Percentiles rank a stretch among this genome's conserved stretches.
Conservation (phyloP, 1,284 basidiomycete genomes). For the Trametes versicolor region DNA sequence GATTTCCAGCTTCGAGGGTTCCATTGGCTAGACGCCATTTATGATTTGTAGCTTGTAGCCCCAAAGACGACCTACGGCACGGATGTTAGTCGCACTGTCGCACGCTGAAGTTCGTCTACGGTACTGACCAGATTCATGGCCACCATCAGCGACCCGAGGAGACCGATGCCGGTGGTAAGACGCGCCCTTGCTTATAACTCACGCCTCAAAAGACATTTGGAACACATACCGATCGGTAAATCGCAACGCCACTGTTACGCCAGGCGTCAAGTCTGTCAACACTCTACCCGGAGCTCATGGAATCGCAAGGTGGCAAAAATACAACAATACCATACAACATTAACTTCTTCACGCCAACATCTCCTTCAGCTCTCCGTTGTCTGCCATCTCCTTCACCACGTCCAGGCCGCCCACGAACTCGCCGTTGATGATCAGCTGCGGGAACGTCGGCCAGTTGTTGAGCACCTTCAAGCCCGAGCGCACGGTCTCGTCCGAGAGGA, state of each 20-base stretch:
- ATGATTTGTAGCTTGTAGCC: too few species aligned
- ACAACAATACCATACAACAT: conserved; percentile 16
- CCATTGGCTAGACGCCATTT: too few species aligned
- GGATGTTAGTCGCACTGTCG: too few species aligned
- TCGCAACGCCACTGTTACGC: neutral
- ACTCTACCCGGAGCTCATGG: conserved; percentile 1
- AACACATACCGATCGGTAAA: neutral
- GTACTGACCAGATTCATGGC: too few species aligned
- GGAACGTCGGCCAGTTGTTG: conserved; percentile 77
- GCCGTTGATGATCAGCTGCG: conserved; percentile 72
- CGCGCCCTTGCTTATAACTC: neutral
- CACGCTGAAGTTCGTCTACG: too few species aligned
- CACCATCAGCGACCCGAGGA: too few species aligned
- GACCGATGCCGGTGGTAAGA: neutral
- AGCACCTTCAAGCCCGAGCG: conserved; percentile 71
- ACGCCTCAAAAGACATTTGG: neutral
- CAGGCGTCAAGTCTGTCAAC: neutral
- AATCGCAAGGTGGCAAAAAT: conserved; percentile 8
- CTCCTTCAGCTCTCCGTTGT: conserved; percentile 55
- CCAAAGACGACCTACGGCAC: too few species aligned
- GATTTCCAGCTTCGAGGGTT: too few species aligned
- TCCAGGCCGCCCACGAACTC: conserved; percentile 80
- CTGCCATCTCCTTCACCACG: conserved; percentile 72
- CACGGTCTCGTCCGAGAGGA: conserved; percentile 76
- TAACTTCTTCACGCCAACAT: conserved; percentile 34